phyloP scores from a whole-genome alignment of 1,284 basidiomycete species.

The Pascua sp. region DNA sequence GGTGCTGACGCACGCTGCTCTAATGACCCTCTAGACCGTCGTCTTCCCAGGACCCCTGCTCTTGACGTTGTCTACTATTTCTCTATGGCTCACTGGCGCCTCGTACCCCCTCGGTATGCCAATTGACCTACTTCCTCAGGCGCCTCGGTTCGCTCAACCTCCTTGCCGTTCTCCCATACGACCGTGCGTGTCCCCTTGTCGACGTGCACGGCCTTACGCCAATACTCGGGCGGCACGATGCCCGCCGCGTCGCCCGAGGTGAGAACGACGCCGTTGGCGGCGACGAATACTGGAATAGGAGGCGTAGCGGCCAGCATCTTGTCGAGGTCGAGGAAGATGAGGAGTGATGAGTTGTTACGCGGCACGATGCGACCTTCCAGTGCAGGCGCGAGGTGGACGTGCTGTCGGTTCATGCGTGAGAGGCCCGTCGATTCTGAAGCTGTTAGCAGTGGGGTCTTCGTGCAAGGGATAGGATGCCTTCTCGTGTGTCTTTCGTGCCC shows the following conservation, averaged over 20 bases:
- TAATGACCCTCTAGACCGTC: neutral
- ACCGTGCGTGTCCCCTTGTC: slow-evolving; percentile 23
- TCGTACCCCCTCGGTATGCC: neutral
- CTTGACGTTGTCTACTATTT: neutral
- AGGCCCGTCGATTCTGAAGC: slow-evolving; percentile 29
- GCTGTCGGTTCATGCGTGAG: slow-evolving; percentile 45
- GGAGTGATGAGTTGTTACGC: slow-evolving; percentile 39
- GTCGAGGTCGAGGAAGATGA: slow-evolving; percentile 45
- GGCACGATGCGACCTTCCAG: slow-evolving; percentile 29
- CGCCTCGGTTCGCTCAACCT: slow-evolving; percentile 20
- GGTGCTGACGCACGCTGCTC: neutral
- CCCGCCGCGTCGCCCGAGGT: slow-evolving; percentile 43
- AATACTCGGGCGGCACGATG: slow-evolving; percentile 30
- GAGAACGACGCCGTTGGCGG: slow-evolving; percentile 47
- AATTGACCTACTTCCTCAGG: neutral
- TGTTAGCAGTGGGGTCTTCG: too few species aligned
- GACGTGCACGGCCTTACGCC: slow-evolving; percentile 36
- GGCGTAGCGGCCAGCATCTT: slow-evolving; percentile 24
- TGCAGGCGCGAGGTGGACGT: slow-evolving; percentile 48
- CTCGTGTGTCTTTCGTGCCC: too few species aligned
- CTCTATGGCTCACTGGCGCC: neutral
- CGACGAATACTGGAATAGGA: slow-evolving; percentile 41
- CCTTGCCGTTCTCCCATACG: slow-evolving; percentile 39
- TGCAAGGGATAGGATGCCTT: too few species aligned
- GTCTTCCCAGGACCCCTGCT: neutral